Evolutionary conservation across 176 grass and related monocot genomes (phyloP).

Genomic region (Lolium perenne): DNA sequence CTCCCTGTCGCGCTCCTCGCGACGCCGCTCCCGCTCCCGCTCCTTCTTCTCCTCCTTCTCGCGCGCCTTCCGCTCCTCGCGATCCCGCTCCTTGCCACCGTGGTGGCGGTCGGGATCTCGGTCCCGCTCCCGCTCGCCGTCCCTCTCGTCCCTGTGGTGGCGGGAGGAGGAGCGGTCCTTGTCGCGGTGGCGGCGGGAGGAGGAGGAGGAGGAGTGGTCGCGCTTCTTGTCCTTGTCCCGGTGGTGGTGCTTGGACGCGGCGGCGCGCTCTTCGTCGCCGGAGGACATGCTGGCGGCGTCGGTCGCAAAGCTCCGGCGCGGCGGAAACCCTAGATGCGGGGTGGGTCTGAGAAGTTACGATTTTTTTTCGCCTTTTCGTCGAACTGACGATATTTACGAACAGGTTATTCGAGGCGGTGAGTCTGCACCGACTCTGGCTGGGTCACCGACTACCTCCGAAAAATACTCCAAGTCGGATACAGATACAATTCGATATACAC

Average conservation of each 20-base stretch:
- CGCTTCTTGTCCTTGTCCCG: slow-evolving; percentile 50
- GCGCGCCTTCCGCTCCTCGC: slow-evolving; percentile 46
- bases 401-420: not conserved
- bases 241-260: slow-evolving; percentile 48
- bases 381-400: not conserved
- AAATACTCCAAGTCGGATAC: too few species aligned
- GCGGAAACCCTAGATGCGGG: slow-evolving; percentile 48
- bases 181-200: slow-evolving; percentile 42
- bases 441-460: not conserved
- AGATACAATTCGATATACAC: too few species aligned
- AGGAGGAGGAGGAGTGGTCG: slow-evolving; percentile 18
- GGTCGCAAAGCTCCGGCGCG: slow-evolving; percentile 7
- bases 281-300: slow-evolving; percentile 44
- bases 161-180: slow-evolving; percentile 28
- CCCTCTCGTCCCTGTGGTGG: slow-evolving; percentile 51
- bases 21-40: slow-evolving; percentile 48
- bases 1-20: slow-evolving; percentile 59
- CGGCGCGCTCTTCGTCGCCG: slow-evolving; percentile 41
- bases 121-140: slow-evolving; percentile 56
- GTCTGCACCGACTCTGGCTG: not conserved
- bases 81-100: slow-evolving; percentile 36
- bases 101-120: slow-evolving; percentile 50
- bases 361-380: not conserved
- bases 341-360: not conserved
- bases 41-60: slow-evolving; percentile 47